Conservation (phyloP, 257 asterid species). For the Petunia secreta region DNA sequence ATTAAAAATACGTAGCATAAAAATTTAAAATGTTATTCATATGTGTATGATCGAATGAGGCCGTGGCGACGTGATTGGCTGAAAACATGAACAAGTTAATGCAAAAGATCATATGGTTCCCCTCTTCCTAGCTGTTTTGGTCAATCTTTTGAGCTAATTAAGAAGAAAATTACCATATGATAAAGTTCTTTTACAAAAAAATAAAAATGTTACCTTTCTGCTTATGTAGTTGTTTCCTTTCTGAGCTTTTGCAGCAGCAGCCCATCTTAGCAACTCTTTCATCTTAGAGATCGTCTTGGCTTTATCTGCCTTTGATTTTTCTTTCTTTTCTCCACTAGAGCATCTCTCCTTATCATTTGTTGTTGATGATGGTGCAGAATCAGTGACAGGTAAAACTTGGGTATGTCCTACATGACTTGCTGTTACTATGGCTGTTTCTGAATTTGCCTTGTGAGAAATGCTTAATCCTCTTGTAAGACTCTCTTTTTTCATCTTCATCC, state of each 20-base stretch:
- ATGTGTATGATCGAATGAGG: too few species aligned
- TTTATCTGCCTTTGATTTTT: slow-evolving; percentile 29
- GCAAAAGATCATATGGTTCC: too few species aligned
- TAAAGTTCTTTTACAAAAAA: background rate
- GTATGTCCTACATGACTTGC: slow-evolving; percentile 20
- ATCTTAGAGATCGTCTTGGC: slow-evolving; percentile 55
- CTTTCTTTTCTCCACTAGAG: slow-evolving; percentile 47
- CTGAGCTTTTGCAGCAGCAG: slow-evolving; percentile 63
- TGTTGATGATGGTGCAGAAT: slow-evolving; percentile 22
- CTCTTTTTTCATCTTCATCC: slow-evolving; percentile 60
- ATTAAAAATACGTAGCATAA: too few species aligned
- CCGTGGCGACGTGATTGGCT: too few species aligned
- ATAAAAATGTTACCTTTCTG: slow-evolving; percentile 55
- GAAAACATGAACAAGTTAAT: too few species aligned
- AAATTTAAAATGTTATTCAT: too few species aligned
- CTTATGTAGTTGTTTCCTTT: slow-evolving; percentile 56
- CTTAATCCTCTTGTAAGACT: slow-evolving; percentile 44
- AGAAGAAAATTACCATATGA: background rate
- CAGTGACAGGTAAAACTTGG: slow-evolving; percentile 57
- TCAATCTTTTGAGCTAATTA: background rate
- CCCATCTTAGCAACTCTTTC: slow-evolving; percentile 81
- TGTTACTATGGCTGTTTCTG: background rate
- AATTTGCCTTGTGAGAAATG: slow-evolving; percentile 39
- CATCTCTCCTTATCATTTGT: slow-evolving; percentile 14
- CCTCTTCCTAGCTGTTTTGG: background rate